Evolutionary conservation across 305 asterid genomes (phyloP).

Genomic region (Fraxinus dipetala): DNA sequence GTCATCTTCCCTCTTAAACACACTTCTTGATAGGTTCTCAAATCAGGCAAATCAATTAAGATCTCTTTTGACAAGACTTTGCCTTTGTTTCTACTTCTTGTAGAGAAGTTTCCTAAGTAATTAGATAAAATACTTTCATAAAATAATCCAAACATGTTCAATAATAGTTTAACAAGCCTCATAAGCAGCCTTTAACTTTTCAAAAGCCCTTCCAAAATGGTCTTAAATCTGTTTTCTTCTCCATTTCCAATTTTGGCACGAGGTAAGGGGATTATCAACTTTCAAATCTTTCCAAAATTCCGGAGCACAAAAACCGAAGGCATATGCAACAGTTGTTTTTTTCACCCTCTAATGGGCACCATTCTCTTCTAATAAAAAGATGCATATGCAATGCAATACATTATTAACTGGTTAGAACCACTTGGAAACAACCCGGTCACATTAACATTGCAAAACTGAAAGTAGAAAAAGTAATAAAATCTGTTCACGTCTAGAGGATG

Average conservation of each 20-base stretch:
- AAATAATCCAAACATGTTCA: background rate
- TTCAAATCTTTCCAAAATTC: background rate
- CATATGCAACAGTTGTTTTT: background rate
- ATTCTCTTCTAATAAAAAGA: background rate
- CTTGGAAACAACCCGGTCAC: slow-evolving; percentile 6
- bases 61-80: background rate
- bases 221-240: background rate
- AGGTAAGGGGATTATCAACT: background rate
- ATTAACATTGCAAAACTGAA: slow-evolving; percentile 9
- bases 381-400: background rate
- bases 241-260: background rate
- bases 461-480: background rate
- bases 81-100: background rate
- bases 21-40: background rate
- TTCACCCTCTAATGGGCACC: background rate
- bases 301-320: background rate
- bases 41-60: background rate
- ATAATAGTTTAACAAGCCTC: background rate
- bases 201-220: background rate
- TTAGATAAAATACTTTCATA: background rate
- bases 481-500: slow-evolving; percentile 23
- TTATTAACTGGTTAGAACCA: background rate
- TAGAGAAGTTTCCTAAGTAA: background rate
- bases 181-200: background rate
- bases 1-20: background rate